phyloP scores from a whole-genome alignment of 75 land plant genomes.

The Picea sitchensis region DNA sequence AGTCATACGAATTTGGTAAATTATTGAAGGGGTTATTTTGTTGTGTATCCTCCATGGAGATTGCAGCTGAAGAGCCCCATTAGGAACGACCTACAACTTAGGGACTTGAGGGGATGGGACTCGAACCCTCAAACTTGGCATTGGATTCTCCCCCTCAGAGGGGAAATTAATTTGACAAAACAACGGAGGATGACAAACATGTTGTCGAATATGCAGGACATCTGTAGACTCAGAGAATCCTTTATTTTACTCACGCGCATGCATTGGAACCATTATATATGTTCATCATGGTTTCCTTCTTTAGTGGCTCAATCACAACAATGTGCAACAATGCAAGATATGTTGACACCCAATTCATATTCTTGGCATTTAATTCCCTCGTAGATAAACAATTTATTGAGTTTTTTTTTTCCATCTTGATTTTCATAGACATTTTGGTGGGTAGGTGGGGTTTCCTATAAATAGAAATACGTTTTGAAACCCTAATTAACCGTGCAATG shows the following conservation, averaged over 20 bases:
- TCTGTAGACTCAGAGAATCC: constrained; percentile 78
- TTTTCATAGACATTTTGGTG: neutral
- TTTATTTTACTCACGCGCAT: constrained; percentile 84
- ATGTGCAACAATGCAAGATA: constrained; percentile 95
- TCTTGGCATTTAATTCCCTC: no score
- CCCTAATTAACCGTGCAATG: neutral
- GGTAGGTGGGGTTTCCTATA: neutral
- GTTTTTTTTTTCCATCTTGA: no score
- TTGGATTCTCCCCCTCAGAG: neutral
- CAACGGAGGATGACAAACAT: constrained; percentile 85
- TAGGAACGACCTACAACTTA: no score
- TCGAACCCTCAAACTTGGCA: neutral
- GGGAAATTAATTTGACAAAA: constrained; percentile 21
- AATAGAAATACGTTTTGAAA: neutral
- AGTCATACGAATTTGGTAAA: no score
- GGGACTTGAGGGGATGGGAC: neutral
- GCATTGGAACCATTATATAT: constrained; percentile 94
- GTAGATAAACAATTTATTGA: no score
- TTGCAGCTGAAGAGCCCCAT: no score
- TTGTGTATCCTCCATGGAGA: no score
- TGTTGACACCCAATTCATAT: no score
- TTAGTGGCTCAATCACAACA: constrained; percentile 98
- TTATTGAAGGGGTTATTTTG: no score
- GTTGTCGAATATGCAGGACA: constrained; percentile 94
- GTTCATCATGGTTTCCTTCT: constrained; percentile 95